Conservation (phyloP, 2,329 filamentous ascomycete genomes). For the Microdochium trichocladiopsis region DNA sequence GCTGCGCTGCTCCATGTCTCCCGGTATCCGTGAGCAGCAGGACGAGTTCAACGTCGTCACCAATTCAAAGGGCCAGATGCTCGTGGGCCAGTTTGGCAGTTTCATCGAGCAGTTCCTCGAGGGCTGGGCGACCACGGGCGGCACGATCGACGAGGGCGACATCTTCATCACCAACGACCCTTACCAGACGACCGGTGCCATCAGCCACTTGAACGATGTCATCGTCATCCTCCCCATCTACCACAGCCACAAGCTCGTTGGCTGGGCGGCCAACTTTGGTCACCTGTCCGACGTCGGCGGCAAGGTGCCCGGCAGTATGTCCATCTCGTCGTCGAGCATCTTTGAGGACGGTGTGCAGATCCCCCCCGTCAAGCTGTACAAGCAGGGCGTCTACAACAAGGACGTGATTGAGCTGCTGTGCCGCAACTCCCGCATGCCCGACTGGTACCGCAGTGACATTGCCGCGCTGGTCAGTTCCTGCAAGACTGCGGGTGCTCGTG, state of each 20-base stretch:
- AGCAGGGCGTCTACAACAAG: conserved; percentile 32
- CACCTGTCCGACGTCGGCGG: conserved; percentile 37
- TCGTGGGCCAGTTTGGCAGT: conserved; percentile 42
- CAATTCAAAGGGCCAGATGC: conserved; percentile 37
- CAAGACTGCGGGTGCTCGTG: conserved; percentile 32
- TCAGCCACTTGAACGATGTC: conserved; percentile 41
- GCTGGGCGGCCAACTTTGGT: conserved; percentile 42
- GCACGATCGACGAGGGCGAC: conserved; percentile 39
- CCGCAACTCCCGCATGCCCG: conserved; percentile 38
- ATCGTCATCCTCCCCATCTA: conserved; percentile 42
- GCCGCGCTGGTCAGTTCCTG: conserved; percentile 38
- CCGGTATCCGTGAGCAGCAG: conserved; percentile 41
- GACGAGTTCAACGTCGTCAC: conserved; percentile 48
- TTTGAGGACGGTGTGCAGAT: conserved; percentile 44
- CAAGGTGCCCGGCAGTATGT: conserved; percentile 42
- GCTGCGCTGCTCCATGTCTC: conserved; percentile 42
- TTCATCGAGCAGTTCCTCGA: conserved; percentile 40
- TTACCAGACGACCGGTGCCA: conserved; percentile 38
- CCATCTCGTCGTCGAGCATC: conserved; percentile 36
- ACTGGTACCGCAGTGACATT: conserved; percentile 40
- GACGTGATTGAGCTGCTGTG: conserved; percentile 35
- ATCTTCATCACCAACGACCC: conserved; percentile 44
- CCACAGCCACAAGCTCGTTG: conserved; percentile 32
- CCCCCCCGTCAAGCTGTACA: conserved; percentile 38
- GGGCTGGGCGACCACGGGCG: conserved; percentile 27